These are phyloP conservation scores for Chlamydomonas sp. DNA, from an alignment of 139 green algal species.

Conservation along the genomic window DNA sequence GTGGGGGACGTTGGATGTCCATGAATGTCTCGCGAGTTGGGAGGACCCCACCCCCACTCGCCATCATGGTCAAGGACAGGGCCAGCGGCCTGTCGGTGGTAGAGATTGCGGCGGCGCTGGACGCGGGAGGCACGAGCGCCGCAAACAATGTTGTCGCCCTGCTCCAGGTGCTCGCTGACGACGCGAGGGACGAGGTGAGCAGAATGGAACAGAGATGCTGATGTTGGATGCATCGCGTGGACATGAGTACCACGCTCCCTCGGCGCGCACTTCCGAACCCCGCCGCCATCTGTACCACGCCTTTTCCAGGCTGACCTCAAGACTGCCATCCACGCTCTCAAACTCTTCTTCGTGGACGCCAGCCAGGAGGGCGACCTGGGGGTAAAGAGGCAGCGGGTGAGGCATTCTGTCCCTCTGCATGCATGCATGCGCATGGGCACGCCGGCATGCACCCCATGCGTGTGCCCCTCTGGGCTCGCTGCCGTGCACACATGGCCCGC, in stretches of 20 bases:
- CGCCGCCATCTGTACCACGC: not conserved
- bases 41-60: too few relatives aligned
- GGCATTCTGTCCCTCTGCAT: too few relatives aligned
- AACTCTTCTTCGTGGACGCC: slow-evolving; percentile 46
- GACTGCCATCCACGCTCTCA: slow-evolving; percentile 42
- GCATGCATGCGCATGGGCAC: too few relatives aligned
- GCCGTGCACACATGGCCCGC: too few relatives aligned
- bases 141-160: slow-evolving; percentile 7
- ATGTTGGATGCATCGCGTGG: too few relatives aligned
- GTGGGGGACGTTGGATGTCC: too few relatives aligned
- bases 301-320: slow-evolving; percentile 12
- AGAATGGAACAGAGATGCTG: not conserved
- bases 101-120: not conserved
- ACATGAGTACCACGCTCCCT: too few relatives aligned
- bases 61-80: too few relatives aligned
- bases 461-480: too few relatives aligned
- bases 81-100: too few relatives aligned
- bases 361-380: slow-evolving; percentile 24
- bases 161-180: not conserved
- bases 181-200: not conserved
- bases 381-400: slow-evolving; percentile 25
- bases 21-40: too few relatives aligned
- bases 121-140: not conserved
- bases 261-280: not conserved
- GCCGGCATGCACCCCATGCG: too few relatives aligned